These are phyloP conservation scores for Vararia minispora DNA, from an alignment of 768 basidiomycete species.

Conservation along the genomic window DNA sequence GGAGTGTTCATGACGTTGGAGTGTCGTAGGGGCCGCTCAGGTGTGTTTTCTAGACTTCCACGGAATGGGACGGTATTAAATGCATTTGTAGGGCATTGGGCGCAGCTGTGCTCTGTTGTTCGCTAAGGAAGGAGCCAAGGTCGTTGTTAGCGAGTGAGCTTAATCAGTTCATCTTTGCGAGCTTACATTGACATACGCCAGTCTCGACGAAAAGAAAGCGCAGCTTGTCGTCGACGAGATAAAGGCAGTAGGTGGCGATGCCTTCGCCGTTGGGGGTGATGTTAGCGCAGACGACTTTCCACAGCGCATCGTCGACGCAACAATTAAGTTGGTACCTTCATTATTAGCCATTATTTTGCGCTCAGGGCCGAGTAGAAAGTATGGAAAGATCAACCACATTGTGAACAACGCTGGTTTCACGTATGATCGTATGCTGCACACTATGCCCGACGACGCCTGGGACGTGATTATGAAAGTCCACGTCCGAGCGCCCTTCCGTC, in stretches of 20 bases:
- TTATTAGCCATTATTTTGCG: not conserved
- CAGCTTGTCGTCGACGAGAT: slow-evolving; percentile 62
- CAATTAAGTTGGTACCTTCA: slow-evolving; percentile 48
- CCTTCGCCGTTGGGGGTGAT: slow-evolving; percentile 66
- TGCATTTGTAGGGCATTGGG: slow-evolving; percentile 58
- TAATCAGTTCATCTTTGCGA: slow-evolving; percentile 1
- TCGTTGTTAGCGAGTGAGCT: slow-evolving; percentile 74
- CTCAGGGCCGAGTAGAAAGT: slow-evolving; percentile 35
- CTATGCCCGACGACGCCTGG: slow-evolving; percentile 72
- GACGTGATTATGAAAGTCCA: slow-evolving; percentile 79
- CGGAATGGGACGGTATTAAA: slow-evolving; percentile 8
- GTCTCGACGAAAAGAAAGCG: slow-evolving; percentile 65
- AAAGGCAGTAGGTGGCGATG: slow-evolving; percentile 59
- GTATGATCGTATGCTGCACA: slow-evolving; percentile 82
- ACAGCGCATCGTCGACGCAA: slow-evolving; percentile 63
- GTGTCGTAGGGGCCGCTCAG: slow-evolving; percentile 57
- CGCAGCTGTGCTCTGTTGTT: slow-evolving; percentile 64
- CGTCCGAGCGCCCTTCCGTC: slow-evolving; percentile 77
- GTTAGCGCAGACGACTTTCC: slow-evolving; percentile 80
- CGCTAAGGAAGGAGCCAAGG: slow-evolving; percentile 77
- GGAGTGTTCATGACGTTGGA: slow-evolving; percentile 5
- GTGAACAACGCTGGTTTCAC: slow-evolving; percentile 81
- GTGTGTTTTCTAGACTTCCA: slow-evolving; percentile 22
- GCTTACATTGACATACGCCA: slow-evolving; percentile 17
- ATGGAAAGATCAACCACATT: slow-evolving; percentile 80